Base-by-base conservation (phyloP, 108 stramenopile species). In the Thalassiosira profunda region DNA sequence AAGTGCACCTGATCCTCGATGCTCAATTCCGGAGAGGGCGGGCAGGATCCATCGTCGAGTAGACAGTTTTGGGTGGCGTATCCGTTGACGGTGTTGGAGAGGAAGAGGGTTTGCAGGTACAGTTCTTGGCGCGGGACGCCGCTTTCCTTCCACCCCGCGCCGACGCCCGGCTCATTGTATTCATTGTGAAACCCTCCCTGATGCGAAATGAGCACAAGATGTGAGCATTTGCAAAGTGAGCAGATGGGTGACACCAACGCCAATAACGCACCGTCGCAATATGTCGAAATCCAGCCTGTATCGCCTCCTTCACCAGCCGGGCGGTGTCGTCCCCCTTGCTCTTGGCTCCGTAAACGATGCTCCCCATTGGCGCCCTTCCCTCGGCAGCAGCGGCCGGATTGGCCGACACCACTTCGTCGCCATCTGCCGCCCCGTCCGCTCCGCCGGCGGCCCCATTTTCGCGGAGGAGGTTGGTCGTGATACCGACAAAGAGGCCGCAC, bases 161-260 rank as follows among this genome's bases (percentile, higher is more conserved):
- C 79, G 17, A 81, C 79, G 15, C 62, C 79, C 29, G 52, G 18
- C 59, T 81, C 79, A 41, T 81, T 76, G 75, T 76, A 66, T 56
- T 71, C 60, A 6, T 3, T 10, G 41, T 81, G 79, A 37, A 75
- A 74, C 8, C 63, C 69, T 20, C 78, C 66, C 63, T 63, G n/a
- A n/a, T n/a, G n/a, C n/a, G n/a, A n/a, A n/a, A n/a, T n/a, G n/a
- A n/a, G n/a, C n/a, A n/a, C n/a, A n/a, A n/a, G n/a, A n/a, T n/a
- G n/a, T n/a, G n/a, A n/a, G n/a, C n/a, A n/a, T n/a, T n/a, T n/a
- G n/a, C n/a, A n/a, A n/a, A n/a, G n/a, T n/a, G n/a, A n/a, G n/a
- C n/a, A n/a, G n/a, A n/a, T n/a, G n/a, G n/a, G n/a, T n/a, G n/a
- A n/a, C n/a, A n/a, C n/a, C n/a, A n/a, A n/a, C n/a, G n/a, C n/a